These are phyloP conservation scores for Groenewaldozyma sp. DNA, from an alignment of 1,139 yeast species.

Conservation along the genomic window DNA sequence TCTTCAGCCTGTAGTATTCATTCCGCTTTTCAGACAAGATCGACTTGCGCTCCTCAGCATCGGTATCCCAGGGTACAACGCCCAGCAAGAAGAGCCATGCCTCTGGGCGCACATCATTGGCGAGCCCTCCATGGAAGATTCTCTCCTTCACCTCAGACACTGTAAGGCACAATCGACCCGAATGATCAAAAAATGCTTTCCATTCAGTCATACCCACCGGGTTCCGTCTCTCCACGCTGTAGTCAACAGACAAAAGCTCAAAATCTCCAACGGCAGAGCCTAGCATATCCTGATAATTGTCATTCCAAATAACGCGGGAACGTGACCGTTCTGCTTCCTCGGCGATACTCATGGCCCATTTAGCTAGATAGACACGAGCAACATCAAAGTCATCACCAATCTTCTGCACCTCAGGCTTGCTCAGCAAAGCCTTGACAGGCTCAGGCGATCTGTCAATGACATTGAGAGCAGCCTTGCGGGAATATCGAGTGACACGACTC, in stretches of 20 bases:
- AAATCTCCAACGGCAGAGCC: slow-evolving; percentile 59
- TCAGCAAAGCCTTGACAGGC: slow-evolving; percentile 49
- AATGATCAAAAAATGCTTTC: slow-evolving; percentile 70
- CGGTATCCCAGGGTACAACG: slow-evolving; percentile 85
- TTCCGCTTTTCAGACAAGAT: slow-evolving; percentile 48
- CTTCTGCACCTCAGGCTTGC: slow-evolving; percentile 68
- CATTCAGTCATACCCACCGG: slow-evolving; percentile 69
- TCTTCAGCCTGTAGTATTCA: slow-evolving; percentile 58
- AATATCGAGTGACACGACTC: slow-evolving; percentile 68
- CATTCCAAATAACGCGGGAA: slow-evolving; percentile 36
- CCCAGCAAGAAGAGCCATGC: slow-evolving; percentile 84
- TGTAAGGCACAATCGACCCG: slow-evolving; percentile 67
- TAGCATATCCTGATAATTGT: slow-evolving; percentile 33
- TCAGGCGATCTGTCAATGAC: slow-evolving; percentile 61
- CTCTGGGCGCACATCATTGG: slow-evolving; percentile 48
- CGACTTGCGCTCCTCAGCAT: slow-evolving; percentile 55
- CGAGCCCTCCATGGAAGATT: slow-evolving; percentile 85
- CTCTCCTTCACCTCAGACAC: slow-evolving; percentile 68
- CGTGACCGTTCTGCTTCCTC: slow-evolving; percentile 81
- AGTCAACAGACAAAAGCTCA: slow-evolving; percentile 50
- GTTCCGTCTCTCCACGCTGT: slow-evolving; percentile 57
- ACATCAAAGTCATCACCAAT: slow-evolving; percentile 89
- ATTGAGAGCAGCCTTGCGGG: slow-evolving; percentile 49
- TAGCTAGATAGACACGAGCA: slow-evolving; percentile 84
- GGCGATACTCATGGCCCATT: slow-evolving; percentile 94